A percentile compares a stretch with the other conserved stretches of the same genome.
phyloP scores from a whole-genome alignment of 495 filamentous ascomycete species.

The Rostrohypoxylon terebratum region DNA sequence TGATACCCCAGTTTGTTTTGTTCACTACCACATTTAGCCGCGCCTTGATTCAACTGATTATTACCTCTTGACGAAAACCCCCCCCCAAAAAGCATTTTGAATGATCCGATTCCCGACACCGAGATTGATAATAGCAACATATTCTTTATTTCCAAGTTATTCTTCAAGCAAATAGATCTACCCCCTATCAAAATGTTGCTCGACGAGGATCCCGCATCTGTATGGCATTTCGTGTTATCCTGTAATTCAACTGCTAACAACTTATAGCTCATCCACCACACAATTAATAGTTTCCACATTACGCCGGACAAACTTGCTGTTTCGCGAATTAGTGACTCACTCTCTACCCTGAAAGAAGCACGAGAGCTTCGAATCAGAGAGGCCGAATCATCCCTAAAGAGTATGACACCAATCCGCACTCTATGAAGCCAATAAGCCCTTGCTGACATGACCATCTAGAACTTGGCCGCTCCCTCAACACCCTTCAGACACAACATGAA shows the following conservation, averaged over 20 bases:
- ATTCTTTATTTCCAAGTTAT: not conserved
- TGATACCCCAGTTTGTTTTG: constrained; percentile 43
- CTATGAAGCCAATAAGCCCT: not conserved
- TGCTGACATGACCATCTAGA: constrained; percentile 50
- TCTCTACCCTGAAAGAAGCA: constrained; percentile 80
- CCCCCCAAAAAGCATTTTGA: not conserved
- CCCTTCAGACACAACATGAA: constrained; percentile 73
- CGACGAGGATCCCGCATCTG: constrained; percentile 91
- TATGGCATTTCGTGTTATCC: constrained; percentile 54
- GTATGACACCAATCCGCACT: constrained; percentile 43
- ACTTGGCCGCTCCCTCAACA: constrained; percentile 77
- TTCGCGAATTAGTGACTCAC: constrained; percentile 85
- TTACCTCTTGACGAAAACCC: not conserved
- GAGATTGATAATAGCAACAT: not conserved
- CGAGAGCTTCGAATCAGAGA: constrained; percentile 80
- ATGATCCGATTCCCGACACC: not conserved
- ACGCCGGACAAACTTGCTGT: constrained; percentile 85
- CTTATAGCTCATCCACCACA: constrained; percentile 84
- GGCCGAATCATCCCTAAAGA: constrained; percentile 75
- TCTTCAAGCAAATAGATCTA: not conserved
- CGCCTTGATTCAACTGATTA: not conserved
- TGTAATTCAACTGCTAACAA: constrained; percentile 40
- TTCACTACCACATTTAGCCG: constrained; percentile 24
- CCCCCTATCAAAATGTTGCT: constrained; percentile 80
- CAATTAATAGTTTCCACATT: constrained; percentile 94